Evolutionary conservation across 345 rosid species (phyloP), one percentile per base, ranked within the genome.

Genomic region (Camelina sativa): DNA sequence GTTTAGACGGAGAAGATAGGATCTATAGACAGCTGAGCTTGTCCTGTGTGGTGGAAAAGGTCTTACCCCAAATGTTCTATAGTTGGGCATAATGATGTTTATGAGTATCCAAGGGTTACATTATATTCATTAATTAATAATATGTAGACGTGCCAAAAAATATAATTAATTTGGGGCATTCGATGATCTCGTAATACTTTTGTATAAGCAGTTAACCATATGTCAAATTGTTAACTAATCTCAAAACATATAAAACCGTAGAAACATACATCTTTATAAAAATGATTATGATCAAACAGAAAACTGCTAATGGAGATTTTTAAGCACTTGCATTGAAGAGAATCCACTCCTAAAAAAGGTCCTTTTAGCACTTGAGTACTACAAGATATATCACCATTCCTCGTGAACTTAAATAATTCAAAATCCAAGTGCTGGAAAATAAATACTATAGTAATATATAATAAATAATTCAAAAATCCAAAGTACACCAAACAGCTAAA

Each of bases 81-180:
- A 46, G 62, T 70, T 70, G 37, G 53, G 71, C 50, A 46, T 34
- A 62, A 70, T 70, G 66, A 71, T 76, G 76, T 70, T 76, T 65
- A 48, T 58, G 76, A 71, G 76, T 50, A 77, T 71, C 67, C 72
- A 71, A 71, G 28, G 62, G 66, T 71, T 71, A 72, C 62, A 40
- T 15, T 56, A 7, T 47, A 35, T 54, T n/a, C 16, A 56, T 38
- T 48, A 62, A 38, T 35, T 62, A 34, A 47, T 66, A 52, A 47
- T 66, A 52, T 32, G 11, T 16, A 41, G 79, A 52, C 67, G 53
- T n/a, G 73, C 73, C 67, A 13, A 48, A 12, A 8, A 2, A 3
- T 23, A 34, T 38, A 19, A 34, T 28, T 67, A 28, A 37, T 74
- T 57, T 57, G 38, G 47, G n/a, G 54, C 44, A 67, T 57, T 66